Conservation (phyloP, 2,329 filamentous ascomycete genomes). For the Stylonectria norvegica region DNA sequence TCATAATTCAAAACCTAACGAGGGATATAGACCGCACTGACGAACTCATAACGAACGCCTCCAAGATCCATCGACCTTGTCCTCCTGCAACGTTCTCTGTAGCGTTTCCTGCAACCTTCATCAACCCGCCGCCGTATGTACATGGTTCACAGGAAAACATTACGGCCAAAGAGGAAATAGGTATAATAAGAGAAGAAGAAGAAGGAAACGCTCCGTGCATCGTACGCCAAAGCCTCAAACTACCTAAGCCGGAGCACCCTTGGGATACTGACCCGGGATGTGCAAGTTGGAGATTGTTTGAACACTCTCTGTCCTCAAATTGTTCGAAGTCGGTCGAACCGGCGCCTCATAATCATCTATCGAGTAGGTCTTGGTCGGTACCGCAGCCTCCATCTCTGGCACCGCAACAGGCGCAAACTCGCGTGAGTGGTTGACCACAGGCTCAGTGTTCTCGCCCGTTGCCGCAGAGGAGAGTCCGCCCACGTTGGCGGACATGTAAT, state of each 20-base stretch:
- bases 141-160: slow-evolving; percentile 10
- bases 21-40: slow-evolving; percentile 16
- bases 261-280: slow-evolving; percentile 66
- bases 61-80: too few relatives aligned
- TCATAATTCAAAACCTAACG: slow-evolving; percentile 17
- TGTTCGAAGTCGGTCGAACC: slow-evolving; percentile 26
- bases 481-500: too few relatives aligned
- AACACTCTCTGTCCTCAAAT: slow-evolving; percentile 40
- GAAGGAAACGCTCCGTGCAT: too few relatives aligned
- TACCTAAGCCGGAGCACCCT: slow-evolving; percentile 44
- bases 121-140: slow-evolving; percentile 9
- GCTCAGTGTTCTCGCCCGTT: too few relatives aligned
- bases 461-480: too few relatives aligned
- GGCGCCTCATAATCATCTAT: slow-evolving; percentile 21
- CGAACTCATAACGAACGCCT: slow-evolving; percentile 21
- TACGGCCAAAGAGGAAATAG: slow-evolving; percentile 5
- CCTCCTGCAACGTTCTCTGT: too few relatives aligned
- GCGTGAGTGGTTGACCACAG: too few relatives aligned
- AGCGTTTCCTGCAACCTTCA: too few relatives aligned
- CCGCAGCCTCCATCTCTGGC: slow-evolving; percentile 1
- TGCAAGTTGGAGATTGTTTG: slow-evolving; percentile 63
- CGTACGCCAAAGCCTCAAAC: too few relatives aligned
- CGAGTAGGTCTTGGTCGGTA: slow-evolving; percentile 4
- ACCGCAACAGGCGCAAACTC: too few relatives aligned
- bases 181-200: slow-evolving; percentile 15